Evolutionary conservation across 2,329 filamentous ascomycete genomes (phyloP), one percentile per base, ranked within the genome.

Genomic region (Cytospora chrysosperma): DNA sequence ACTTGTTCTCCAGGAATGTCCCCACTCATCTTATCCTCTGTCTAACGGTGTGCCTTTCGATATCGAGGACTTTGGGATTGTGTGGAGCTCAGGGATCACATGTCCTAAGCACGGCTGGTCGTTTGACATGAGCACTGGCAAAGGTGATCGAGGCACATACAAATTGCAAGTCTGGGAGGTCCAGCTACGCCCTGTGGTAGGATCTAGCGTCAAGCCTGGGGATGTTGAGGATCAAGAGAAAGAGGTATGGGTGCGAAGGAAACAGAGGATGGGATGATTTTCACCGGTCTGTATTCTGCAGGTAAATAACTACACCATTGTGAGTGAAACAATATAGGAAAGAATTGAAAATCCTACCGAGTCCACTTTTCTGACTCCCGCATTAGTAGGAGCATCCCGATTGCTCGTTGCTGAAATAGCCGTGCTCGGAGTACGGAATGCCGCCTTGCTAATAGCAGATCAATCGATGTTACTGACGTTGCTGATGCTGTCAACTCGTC

Each of bases 61-160:
- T 37, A 66, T 66, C 28, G 64, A 66, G n/a, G 64, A 66, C 40
- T 66, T 66, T n/a, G 64, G 64, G 26, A 57, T 66, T 32, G 55
- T 66, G 2, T 62, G 59, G 56, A 66, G 64, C 30, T 50, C 64
- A 15, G 64, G 62, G 1, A 55, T 66, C 13, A 66, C 64, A 8
- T 66, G 64, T 28, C 64, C 64, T 21, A 66, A 62, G 28, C 64
- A 66, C 34, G 61, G 62, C 4, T 66, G 64, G 64, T 66, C 64
- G 0, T 66, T 66, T 26, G 64, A 66, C 30, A 32, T 66, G 9
- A 56, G 56, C 12, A 64, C 40, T 3, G 64, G 64, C 15, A 56
- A 58, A 34, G 55, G 58, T 10, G 64, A 66, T 27, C 62, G 64
- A 49, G 62, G 62, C 1, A 66, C 61, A 6, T 66, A 64, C 34